Evolutionary conservation across 1,139 yeast species (phyloP), one percentile per base, ranked within the genome.

Genomic region (Hemisphaericaspora xylofermentans): DNA sequence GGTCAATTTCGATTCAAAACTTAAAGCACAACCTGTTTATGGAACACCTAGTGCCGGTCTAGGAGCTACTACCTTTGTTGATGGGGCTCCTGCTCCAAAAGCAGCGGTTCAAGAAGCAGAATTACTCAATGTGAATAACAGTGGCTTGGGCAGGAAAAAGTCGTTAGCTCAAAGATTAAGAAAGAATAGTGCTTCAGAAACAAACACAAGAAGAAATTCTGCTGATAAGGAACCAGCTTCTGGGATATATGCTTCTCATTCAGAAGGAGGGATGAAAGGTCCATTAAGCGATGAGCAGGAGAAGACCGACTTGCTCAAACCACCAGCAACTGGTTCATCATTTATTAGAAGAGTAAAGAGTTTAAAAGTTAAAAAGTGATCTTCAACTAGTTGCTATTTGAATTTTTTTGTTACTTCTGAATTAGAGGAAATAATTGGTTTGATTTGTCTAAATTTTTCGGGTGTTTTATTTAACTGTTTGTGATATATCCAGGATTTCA

Each of bases 71-170:
- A 93, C 98, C 0, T 93, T 93, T 60, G 63, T 93, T 50, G 98
- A 93, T 61, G 98, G 98, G 28, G 94, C 98, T 0, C 98, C 98
- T 14, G 98, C 97, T 3, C 83, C 95, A 22, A 61, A 56, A 66
- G 69, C 41, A 17, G 49, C 42, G 6, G 52, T 50, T 4, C 47
- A 43, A 19, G 56, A 56, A 37, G 68, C 68, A 26, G 65, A 61
- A 15, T 57, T 47, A 42, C 56, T 66, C 43, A 46, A 55, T 40
- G 38, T 60, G 16, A 51, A 47, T 37, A 54, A 54, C 34, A 68
- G 70, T 19, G 79, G 78, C 1, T 60, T 84, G 44, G 75, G 77
- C 19, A 78, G 91, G 63, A 87, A 86, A 63, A 88, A 88, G 68
- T 84, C 94, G 9, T 59, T 86, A 39, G 88, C 78, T 8, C 88